Evolutionary conservation across 2,329 filamentous ascomycete species (phyloP).

Genomic region (Arachnomyces sp.): DNA sequence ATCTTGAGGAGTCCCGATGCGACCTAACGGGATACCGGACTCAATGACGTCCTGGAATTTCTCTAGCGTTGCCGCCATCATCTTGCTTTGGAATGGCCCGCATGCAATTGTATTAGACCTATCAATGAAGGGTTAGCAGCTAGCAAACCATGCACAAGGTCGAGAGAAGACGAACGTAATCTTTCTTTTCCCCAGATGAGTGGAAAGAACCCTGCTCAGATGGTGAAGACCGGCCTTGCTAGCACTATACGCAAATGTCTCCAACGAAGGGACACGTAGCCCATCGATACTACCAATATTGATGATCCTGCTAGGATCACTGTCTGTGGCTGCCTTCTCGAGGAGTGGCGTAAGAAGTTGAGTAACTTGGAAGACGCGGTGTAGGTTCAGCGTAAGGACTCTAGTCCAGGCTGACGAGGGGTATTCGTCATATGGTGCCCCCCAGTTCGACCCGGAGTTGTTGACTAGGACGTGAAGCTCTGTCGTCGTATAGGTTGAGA

Average conservation of each 20-base stretch:
- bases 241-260: constrained; percentile 48
- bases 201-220: constrained; percentile 44
- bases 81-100: constrained; percentile 54
- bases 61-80: constrained; percentile 48
- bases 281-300: constrained; percentile 51
- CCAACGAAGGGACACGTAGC: constrained; percentile 44
- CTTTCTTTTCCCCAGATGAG: constrained; percentile 45
- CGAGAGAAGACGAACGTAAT: constrained; percentile 40
- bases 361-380: constrained; percentile 44
- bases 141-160: constrained; percentile 3
- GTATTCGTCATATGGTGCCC: constrained; percentile 51
- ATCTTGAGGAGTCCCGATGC: constrained; percentile 62
- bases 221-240: constrained; percentile 49
- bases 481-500: constrained; percentile 44
- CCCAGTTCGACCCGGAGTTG: constrained; percentile 49
- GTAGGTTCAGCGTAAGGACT: constrained; percentile 48
- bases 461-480: constrained; percentile 44
- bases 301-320: constrained; percentile 43
- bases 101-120: constrained; percentile 62
- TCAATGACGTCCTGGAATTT: constrained; percentile 44
- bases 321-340: constrained; percentile 37
- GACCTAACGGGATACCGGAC: constrained; percentile 54
- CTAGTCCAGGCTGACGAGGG: constrained; percentile 53
- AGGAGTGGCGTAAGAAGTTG: constrained; percentile 43
- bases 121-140: constrained; percentile 47